phyloP scores from a whole-genome alignment of 768 basidiomycete species.

The Calvatia gigantea region DNA sequence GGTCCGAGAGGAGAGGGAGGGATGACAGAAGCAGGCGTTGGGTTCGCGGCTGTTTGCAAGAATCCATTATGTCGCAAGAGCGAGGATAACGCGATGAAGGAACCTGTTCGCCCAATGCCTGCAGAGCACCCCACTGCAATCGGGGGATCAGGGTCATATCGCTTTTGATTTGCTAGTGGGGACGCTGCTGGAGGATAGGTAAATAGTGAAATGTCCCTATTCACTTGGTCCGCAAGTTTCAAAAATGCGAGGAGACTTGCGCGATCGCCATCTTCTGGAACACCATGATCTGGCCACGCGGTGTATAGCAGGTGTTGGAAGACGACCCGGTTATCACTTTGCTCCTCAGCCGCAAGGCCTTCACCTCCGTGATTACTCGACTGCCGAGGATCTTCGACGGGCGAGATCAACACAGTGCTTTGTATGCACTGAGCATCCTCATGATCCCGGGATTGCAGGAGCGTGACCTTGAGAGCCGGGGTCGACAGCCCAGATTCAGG shows the following conservation, averaged over 20 bases:
- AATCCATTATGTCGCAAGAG: constrained; percentile 62
- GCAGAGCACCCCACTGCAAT: constrained; percentile 84
- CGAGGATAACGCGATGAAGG: constrained; percentile 79
- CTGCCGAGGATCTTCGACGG: constrained; percentile 20
- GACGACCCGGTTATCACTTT: constrained; percentile 32
- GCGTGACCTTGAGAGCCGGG: constrained; percentile 53
- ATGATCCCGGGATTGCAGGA: constrained; percentile 42
- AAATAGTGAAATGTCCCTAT: constrained; percentile 41
- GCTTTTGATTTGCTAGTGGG: constrained; percentile 6
- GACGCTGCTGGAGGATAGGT: constrained; percentile 19
- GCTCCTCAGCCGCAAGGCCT: constrained; percentile 16
- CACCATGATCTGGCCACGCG: constrained; percentile 84
- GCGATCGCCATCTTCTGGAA: constrained; percentile 62
- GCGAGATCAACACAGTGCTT: constrained; percentile 56
- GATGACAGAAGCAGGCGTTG: constrained; percentile 28
- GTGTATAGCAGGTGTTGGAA: constrained; percentile 73
- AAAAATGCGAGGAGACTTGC: constrained; percentile 60
- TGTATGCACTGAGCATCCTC: constrained; percentile 57
- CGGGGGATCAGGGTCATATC: constrained; percentile 62
- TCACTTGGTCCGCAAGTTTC: constrained; percentile 58
- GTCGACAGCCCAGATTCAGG: constrained; percentile 41
- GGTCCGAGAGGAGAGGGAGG: constrained; percentile 56
- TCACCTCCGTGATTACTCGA: background rate
- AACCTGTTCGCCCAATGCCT: constrained; percentile 83
- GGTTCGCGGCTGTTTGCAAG: constrained; percentile 32